These are phyloP conservation scores for Aspergillus sp. DNA, from an alignment of 2,329 filamentous ascomycete genomes.

Conservation along the genomic window DNA sequence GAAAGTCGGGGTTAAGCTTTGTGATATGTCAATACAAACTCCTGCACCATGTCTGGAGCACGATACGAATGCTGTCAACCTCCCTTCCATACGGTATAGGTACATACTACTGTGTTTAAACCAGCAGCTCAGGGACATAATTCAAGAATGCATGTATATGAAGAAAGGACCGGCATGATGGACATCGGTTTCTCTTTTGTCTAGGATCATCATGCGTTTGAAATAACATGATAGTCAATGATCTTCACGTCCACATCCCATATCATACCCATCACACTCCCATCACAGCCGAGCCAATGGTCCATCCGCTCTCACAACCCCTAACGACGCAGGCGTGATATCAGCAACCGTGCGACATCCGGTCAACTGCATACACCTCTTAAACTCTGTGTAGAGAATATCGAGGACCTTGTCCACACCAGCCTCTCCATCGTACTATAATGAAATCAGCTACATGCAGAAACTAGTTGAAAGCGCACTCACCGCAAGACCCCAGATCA, in stretches of 20 bases:
- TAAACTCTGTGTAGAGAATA: slow-evolving; percentile 32
- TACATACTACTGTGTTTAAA: too few species aligned
- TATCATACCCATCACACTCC: neutral
- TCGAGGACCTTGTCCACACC: slow-evolving; percentile 31
- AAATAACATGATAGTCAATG: neutral
- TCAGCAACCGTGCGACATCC: slow-evolving; percentile 25
- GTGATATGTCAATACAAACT: neutral
- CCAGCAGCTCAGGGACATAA: too few species aligned
- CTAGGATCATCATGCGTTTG: too few species aligned
- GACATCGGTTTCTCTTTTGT: too few species aligned
- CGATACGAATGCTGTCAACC: neutral
- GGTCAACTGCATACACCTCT: slow-evolving; percentile 27
- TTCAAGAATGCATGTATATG: too few species aligned
- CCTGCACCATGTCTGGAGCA: neutral
- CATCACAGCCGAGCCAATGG: slow-evolving; percentile 16
- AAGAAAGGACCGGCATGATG: too few species aligned
- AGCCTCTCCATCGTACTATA: slow-evolving; percentile 27
- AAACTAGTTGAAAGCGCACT: slow-evolving; percentile 6
- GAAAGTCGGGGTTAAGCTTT: neutral
- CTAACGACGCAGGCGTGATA: slow-evolving; percentile 20
- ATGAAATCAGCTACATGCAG: slow-evolving; percentile 7
- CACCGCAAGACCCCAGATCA: slow-evolving; percentile 36
- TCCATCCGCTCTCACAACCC: slow-evolving; percentile 18
- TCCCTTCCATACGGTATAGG: neutral
- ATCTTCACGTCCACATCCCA: neutral